A percentile compares a stretch with the other conserved stretches of the same genome.
These are phyloP conservation scores for Symbiodinium natans DNA, from an alignment of 73 alveolate genomes.

Conservation along the genomic window DNA sequence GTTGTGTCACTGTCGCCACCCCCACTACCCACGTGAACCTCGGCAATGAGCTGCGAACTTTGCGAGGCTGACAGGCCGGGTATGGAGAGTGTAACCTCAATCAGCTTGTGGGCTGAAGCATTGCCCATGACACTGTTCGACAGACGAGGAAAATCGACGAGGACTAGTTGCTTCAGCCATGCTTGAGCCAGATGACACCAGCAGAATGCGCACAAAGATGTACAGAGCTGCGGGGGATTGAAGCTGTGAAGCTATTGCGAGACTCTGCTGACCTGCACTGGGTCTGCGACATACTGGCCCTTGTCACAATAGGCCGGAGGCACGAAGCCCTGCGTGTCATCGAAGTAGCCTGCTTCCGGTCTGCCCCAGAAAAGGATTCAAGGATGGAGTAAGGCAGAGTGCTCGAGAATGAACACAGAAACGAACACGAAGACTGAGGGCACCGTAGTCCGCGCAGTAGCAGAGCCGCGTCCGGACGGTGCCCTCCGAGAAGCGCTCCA, in stretches of 20 bases:
- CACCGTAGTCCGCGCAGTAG: conserved; percentile 92
- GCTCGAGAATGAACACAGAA: too few species aligned
- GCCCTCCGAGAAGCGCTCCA: conserved; percentile 46
- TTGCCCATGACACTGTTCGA: neutral
- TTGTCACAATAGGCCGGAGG: neutral
- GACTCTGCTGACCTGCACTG: neutral
- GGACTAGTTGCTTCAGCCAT: too few species aligned
- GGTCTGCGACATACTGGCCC: neutral
- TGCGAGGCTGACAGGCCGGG: neutral
- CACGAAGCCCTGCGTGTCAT: neutral
- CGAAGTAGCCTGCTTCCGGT: conserved; percentile 75
- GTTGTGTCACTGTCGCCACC: too few species aligned
- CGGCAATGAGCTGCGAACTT: neutral
- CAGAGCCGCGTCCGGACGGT: conserved; percentile 56
- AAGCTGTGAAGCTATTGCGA: too few species aligned
- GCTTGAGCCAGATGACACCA: too few species aligned
- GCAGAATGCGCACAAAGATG: too few species aligned
- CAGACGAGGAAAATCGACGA: too few species aligned
- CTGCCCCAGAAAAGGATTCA: too few species aligned
- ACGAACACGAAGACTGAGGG: neutral
- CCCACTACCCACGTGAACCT: neutral
- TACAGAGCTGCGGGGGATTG: too few species aligned
- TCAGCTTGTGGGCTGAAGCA: neutral
- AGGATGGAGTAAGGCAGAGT: too few species aligned
- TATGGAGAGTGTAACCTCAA: neutral